Conservation (phyloP, 2,329 filamentous ascomycete genomes). For the Aspergillus chevalieri region DNA sequence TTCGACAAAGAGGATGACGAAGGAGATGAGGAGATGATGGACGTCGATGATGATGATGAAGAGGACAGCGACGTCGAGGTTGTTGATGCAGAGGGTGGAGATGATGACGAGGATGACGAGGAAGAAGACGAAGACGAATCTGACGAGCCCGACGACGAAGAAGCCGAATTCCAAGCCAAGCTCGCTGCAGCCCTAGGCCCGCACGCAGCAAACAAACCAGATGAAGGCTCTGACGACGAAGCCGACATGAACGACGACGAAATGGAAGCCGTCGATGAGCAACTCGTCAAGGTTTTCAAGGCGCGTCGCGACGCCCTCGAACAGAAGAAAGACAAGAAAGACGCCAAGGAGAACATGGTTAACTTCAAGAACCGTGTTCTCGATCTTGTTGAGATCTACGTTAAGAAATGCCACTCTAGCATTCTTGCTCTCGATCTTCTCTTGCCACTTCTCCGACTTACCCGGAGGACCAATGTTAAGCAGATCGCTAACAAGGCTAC, state of each 20-base stretch:
- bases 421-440: slow-evolving; percentile 63
- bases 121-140: slow-evolving; percentile 29
- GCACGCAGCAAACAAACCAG: slow-evolving; percentile 44
- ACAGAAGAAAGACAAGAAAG: slow-evolving; percentile 78
- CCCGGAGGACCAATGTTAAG: slow-evolving; percentile 70
- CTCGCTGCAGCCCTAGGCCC: slow-evolving; percentile 73
- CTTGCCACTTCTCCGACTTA: slow-evolving; percentile 68
- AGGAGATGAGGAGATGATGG: slow-evolving; percentile 51
- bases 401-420: slow-evolving; percentile 69
- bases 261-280: slow-evolving; percentile 82
- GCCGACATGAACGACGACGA: slow-evolving; percentile 91
- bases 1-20: slow-evolving; percentile 66
- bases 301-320: slow-evolving; percentile 62
- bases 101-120: slow-evolving; percentile 21
- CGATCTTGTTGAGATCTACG: slow-evolving; percentile 78
- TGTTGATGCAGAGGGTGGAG: slow-evolving; percentile 36
- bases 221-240: slow-evolving; percentile 57
- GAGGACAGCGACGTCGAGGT: slow-evolving; percentile 52
- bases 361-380: slow-evolving; percentile 94
- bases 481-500: slow-evolving; percentile 67
- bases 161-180: slow-evolving; percentile 64
- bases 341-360: slow-evolving; percentile 80
- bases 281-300: slow-evolving; percentile 79
- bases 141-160: slow-evolving; percentile 44
- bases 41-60: slow-evolving; percentile 44